Percentiles rank a stretch among this genome's conserved stretches.
Evolutionary conservation across 1,284 basidiomycete genomes (phyloP).

Genomic region (Veloboletus limbatus): DNA sequence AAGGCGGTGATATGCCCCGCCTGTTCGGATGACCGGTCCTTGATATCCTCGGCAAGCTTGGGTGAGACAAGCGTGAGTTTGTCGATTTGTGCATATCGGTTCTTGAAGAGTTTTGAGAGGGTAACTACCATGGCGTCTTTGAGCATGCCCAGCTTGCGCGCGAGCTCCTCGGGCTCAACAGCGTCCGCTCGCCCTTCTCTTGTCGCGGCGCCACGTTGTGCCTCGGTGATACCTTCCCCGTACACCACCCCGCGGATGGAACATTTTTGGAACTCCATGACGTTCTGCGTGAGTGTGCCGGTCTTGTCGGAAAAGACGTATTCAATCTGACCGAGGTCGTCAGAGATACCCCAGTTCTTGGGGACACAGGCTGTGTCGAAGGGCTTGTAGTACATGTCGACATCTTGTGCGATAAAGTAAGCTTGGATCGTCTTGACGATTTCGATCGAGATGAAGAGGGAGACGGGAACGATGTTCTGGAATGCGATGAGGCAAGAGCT

Average conservation of each 20-base stretch:
- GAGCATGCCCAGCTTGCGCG: slow-evolving; percentile 57
- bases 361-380: slow-evolving; percentile 89
- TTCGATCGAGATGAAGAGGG: slow-evolving; percentile 96
- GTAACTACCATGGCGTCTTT: slow-evolving; percentile 79
- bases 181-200: slow-evolving; percentile 70
- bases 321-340: slow-evolving; percentile 97
- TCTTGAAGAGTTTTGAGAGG: slow-evolving; percentile 82
- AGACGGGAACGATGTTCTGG: slow-evolving; percentile 97
- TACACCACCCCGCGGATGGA: slow-evolving; percentile 84
- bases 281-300: slow-evolving; percentile 91
- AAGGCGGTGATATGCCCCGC: slow-evolving; percentile 75
- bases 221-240: slow-evolving; percentile 94
- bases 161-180: slow-evolving; percentile 70
- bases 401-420: slow-evolving; percentile 94
- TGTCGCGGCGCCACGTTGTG: slow-evolving; percentile 88
- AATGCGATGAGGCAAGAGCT: slow-evolving; percentile 90
- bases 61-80: slow-evolving; percentile 90
- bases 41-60: slow-evolving; percentile 75
- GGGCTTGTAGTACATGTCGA: slow-evolving; percentile 94
- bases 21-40: slow-evolving; percentile 60
- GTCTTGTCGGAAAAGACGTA: slow-evolving; percentile 99
- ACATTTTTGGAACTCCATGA: slow-evolving; percentile 99
- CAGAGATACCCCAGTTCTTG: slow-evolving; percentile 98
- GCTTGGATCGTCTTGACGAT: slow-evolving; percentile 98
- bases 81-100: slow-evolving; percentile 80